phyloP scores from a whole-genome alignment of 768 basidiomycete genomes.

The Butyriboletus loyo region DNA sequence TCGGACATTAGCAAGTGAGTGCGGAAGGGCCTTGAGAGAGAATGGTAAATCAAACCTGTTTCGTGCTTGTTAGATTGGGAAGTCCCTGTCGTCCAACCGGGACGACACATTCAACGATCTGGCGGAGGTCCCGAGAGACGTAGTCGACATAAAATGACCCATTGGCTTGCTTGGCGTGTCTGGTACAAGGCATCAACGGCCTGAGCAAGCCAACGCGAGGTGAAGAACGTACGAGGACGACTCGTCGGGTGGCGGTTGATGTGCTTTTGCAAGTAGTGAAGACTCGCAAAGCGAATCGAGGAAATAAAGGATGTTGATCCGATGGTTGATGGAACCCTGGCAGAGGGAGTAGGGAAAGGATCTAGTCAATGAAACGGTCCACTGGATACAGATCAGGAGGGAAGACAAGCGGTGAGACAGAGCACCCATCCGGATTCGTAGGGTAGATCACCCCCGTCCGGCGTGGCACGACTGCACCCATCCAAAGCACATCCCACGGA shows the following conservation, averaged over 20 bases:
- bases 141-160: constrained; percentile 71
- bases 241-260: constrained; percentile 32
- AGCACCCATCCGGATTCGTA: background rate
- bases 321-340: constrained; percentile 81
- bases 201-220: background rate
- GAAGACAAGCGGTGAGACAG: background rate
- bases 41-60: constrained; percentile 54
- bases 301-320: constrained; percentile 93
- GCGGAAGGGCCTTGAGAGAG: no score
- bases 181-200: background rate
- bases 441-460: background rate
- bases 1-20: background rate
- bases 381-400: background rate
- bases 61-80: constrained; percentile 82
- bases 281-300: constrained; percentile 82
- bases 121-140: constrained; percentile 71
- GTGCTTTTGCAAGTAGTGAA: constrained; percentile 67
- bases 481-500: background rate
- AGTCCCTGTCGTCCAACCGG: constrained; percentile 85
- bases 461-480: no score
- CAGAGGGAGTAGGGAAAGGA: no score
- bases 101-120: constrained; percentile 82
- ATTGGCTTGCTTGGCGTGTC: constrained; percentile 33
- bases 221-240: constrained; percentile 19
- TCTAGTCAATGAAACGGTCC: background rate